Evolutionary conservation across 306 rosid species (phyloP), one percentile per base, ranked within the genome.

Genomic region (Hippophae tibetana): DNA sequence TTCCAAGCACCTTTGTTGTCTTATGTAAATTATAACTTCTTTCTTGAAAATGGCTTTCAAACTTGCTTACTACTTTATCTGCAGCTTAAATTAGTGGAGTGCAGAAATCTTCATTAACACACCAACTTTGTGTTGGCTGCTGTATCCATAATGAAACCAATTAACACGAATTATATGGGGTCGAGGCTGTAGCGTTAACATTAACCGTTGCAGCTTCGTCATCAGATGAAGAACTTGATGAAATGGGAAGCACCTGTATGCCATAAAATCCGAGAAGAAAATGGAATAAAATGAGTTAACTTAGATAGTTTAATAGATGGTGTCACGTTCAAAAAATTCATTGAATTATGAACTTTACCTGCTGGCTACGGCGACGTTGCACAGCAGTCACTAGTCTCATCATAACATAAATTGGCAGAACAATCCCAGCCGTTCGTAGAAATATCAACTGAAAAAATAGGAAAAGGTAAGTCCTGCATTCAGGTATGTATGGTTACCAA

Each of bases 381-480:
- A 84, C 62, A 23, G 81, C 67, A 38, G 81, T 53, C 57, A 80
- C 76, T 45, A 79, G 86, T 75, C 78, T 84, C 68, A 77, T 72
- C 76, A 88, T 72, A 31, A 75, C 72, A 68, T 86, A 88, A 26
- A 86, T 64, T 2, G 94, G 90, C 53, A 89, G 72, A 31, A 86
- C 79, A 54, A 93, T 76, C 60, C 86, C 94, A 13, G 61, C 76
- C 52, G 76, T 75, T 68, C 90, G 83, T 23, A 86, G 64, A 62
- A 86, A 50, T 52, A 88, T 41, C 64, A 84, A 64, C 99, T 93
- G 77, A 55, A 23, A 49, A 52, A 9, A 50, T 14, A 40, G 54
- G 52, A 31, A 42, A 8, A 44, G 44, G 5, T 11, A 40, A 18
- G 5, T 3, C n/a, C 13, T 56, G 13, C 50, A 10, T 47, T 42